phyloP scores from a whole-genome alignment of 2,329 filamentous ascomycete species.

The Diaporthe vaccinii region DNA sequence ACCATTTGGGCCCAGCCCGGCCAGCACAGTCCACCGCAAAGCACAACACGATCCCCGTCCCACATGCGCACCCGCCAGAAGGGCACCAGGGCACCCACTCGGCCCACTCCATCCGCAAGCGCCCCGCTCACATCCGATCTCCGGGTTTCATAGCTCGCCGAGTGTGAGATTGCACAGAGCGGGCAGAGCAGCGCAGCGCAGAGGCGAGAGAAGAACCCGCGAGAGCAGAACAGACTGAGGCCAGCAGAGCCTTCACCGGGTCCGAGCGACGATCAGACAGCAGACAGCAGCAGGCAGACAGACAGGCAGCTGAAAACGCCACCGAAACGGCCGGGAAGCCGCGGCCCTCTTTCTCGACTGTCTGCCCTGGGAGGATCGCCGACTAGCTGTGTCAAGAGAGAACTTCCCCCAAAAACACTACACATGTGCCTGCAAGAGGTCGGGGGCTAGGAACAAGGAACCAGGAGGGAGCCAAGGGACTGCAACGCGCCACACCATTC shows the following conservation, averaged over 20 bases:
- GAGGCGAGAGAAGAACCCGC: not conserved
- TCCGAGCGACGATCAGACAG: conserved; percentile 30
- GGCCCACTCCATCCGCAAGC: conserved; percentile 20
- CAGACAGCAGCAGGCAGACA: not conserved
- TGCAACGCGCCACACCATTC: not conserved
- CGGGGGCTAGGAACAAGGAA: not conserved
- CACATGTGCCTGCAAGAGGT: not conserved
- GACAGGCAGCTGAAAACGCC: conserved; percentile 23
- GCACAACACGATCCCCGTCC: conserved; percentile 19
- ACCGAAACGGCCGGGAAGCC: conserved; percentile 15
- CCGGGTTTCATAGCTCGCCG: conserved; percentile 6
- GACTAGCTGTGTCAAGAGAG: conserved; percentile 24
- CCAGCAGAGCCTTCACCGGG: not conserved
- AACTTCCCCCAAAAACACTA: not conserved
- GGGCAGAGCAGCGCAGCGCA: not conserved
- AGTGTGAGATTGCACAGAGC: not conserved
- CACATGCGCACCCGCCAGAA: conserved; percentile 2
- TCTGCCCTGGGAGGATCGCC: conserved; percentile 16
- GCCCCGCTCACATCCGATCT: conserved; percentile 30
- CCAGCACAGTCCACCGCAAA: conserved; percentile 19
- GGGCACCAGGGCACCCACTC: conserved; percentile 16
- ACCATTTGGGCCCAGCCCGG: not conserved
- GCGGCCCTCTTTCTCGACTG: not conserved
- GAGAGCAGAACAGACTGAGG: no score
- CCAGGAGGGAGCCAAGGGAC: conserved; percentile 7